These are phyloP conservation scores for Phaseolus lunatus DNA, from an alignment of 306 rosid genomes.

Conservation along the genomic window DNA sequence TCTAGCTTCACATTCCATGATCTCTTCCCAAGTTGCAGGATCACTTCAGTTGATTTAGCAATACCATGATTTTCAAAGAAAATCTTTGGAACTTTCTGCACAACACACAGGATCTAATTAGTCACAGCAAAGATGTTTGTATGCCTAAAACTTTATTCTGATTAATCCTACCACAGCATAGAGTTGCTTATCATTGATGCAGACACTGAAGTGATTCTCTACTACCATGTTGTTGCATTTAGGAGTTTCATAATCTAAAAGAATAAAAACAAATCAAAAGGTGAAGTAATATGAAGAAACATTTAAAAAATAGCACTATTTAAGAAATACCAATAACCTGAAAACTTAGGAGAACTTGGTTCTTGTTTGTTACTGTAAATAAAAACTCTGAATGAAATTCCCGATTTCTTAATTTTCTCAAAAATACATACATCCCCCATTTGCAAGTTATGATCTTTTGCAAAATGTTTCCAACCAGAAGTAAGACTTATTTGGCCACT, in stretches of 20 bases:
- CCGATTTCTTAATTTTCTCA: neutral
- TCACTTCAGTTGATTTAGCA: neutral
- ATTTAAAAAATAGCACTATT: neutral
- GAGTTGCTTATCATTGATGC: neutral
- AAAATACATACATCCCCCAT: slow-evolving; percentile 13
- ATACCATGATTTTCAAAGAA: neutral
- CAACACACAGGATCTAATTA: neutral
- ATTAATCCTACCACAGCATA: neutral
- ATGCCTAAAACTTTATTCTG: neutral
- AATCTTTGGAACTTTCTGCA: neutral
- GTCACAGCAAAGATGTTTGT: neutral
- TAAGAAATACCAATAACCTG: neutral
- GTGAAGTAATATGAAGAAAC: too few species aligned
- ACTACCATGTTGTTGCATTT: neutral
- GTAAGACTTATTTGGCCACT: neutral
- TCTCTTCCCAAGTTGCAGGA: neutral
- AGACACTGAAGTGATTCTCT: neutral
- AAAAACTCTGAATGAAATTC: slow-evolving; percentile 11
- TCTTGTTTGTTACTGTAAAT: slow-evolving; percentile 2
- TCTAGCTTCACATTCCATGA: neutral
- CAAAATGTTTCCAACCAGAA: slow-evolving; percentile 31
- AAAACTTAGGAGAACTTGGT: neutral
- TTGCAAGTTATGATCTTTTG: slow-evolving; percentile 10
- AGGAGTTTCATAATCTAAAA: neutral
- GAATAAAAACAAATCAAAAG: neutral